Conservation (phyloP, 192 early-diverging fungal species). For the Kappamyces sp. region DNA sequence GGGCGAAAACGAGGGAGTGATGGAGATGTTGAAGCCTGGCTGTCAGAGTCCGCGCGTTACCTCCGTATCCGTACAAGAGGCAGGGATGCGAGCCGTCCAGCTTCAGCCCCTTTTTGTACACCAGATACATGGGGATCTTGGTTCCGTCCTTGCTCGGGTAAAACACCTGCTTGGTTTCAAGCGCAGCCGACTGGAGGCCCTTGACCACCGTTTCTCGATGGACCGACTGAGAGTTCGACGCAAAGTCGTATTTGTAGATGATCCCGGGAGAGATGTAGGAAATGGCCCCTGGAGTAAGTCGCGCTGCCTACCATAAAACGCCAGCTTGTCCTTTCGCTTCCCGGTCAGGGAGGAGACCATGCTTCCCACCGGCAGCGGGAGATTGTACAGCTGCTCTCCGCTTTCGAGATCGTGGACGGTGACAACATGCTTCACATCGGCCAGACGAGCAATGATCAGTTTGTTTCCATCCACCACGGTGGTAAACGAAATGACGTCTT, state of each 20-base stretch:
- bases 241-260: constrained; percentile 56
- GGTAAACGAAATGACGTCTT: constrained; percentile 38
- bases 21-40: constrained; percentile 45
- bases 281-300: constrained; percentile 25
- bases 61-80: constrained; percentile 66
- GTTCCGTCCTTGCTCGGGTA: constrained; percentile 61
- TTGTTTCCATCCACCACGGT: constrained; percentile 48
- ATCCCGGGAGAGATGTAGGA: constrained; percentile 55
- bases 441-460: constrained; percentile 52
- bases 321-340: constrained; percentile 35
- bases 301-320: constrained; percentile 51
- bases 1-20: constrained; percentile 41
- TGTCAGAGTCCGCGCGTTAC: constrained; percentile 13
- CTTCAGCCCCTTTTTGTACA: constrained; percentile 37
- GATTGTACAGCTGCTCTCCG: constrained; percentile 30
- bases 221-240: constrained; percentile 25
- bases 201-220: constrained; percentile 42
- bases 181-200: constrained; percentile 38
- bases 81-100: constrained; percentile 54
- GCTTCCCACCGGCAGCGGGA: constrained; percentile 47
- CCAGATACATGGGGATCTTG: constrained; percentile 64
- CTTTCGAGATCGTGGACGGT: constrained; percentile 38
- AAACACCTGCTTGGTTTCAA: constrained; percentile 62
- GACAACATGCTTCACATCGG: constrained; percentile 53
- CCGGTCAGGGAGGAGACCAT: constrained; percentile 32